Evolutionary conservation across 805 yeast species (phyloP).

Genomic region (Kodamaea hsintzibuensis): DNA sequence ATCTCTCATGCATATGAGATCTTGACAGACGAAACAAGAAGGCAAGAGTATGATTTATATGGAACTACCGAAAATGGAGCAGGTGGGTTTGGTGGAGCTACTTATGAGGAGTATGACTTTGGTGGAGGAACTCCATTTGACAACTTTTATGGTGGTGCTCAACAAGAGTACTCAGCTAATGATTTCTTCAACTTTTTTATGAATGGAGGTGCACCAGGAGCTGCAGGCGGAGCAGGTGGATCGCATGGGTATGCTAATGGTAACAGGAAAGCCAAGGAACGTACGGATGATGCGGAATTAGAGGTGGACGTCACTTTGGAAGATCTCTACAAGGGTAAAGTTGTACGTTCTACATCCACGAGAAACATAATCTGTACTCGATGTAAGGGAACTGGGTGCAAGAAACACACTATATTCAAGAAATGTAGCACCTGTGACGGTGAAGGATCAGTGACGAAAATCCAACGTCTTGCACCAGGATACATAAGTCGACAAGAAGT

Average conservation of each 20-base stretch:
- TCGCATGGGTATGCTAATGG: slow-evolving; percentile 9
- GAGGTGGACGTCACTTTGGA: slow-evolving; percentile 65
- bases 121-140: slow-evolving; percentile 38
- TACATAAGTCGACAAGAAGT: slow-evolving; percentile 62
- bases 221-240: slow-evolving; percentile 16
- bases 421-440: slow-evolving; percentile 74
- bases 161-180: slow-evolving; percentile 56
- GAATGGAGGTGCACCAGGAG: slow-evolving; percentile 26
- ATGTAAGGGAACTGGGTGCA: slow-evolving; percentile 80
- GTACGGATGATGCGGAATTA: slow-evolving; percentile 69
- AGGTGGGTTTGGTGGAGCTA: slow-evolving; percentile 15
- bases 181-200: slow-evolving; percentile 75
- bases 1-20: slow-evolving; percentile 85
- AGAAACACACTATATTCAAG: slow-evolving; percentile 52
- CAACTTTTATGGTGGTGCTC: slow-evolving; percentile 23
- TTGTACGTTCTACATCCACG: slow-evolving; percentile 68
- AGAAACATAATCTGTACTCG: slow-evolving; percentile 69
- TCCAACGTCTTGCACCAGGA: slow-evolving; percentile 73
- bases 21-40: slow-evolving; percentile 64
- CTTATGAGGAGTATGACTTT: slow-evolving; percentile 15
- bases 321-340: slow-evolving; percentile 79
- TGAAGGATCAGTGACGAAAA: slow-evolving; percentile 58
- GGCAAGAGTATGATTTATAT: slow-evolving; percentile 59
- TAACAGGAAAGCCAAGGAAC: slow-evolving; percentile 21
- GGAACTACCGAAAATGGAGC: slow-evolving; percentile 38